phyloP scores from a whole-genome alignment of 2,329 filamentous ascomycete genomes.

The Metarhizium album region DNA sequence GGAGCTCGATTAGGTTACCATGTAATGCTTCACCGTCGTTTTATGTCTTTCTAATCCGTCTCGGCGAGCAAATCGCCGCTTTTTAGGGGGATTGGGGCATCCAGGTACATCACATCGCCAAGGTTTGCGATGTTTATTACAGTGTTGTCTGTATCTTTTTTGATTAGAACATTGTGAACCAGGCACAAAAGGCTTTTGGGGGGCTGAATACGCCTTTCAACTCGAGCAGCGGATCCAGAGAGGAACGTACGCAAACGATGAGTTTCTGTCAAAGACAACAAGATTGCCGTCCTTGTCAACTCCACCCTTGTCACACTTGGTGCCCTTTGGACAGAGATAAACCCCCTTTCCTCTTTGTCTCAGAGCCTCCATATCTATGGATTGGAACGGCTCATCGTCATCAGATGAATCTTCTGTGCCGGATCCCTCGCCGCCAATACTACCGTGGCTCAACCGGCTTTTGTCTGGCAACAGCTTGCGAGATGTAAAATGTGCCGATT shows the following conservation, averaged over 20 bases:
- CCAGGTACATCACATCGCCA: conserved; percentile 28
- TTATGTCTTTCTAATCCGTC: conserved; percentile 32
- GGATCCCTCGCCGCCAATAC: conserved; percentile 9
- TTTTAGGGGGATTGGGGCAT: conserved; percentile 30
- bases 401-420: conserved; percentile 20
- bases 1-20: conserved; percentile 16
- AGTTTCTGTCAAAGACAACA: conserved; percentile 30
- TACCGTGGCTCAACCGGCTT: conserved; percentile 7
- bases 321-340: conserved; percentile 25
- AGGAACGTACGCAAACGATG: conserved; percentile 26
- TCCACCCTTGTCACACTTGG: conserved; percentile 28
- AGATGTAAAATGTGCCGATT: conserved; percentile 11
- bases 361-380: conserved; percentile 28
- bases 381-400: conserved; percentile 24
- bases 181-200: neutral
- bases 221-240: neutral
- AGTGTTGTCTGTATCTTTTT: conserved; percentile 25
- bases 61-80: conserved; percentile 29
- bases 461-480: conserved; percentile 15
- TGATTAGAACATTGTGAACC: conserved; percentile 1
- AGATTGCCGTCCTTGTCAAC: conserved; percentile 27
- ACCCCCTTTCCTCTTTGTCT: conserved; percentile 28
- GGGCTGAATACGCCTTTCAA: neutral
- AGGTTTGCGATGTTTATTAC: conserved; percentile 32
- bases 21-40: conserved; percentile 27